phyloP scores from a whole-genome alignment of 352 stramenopile genomes.

The Pythium periplocum region DNA sequence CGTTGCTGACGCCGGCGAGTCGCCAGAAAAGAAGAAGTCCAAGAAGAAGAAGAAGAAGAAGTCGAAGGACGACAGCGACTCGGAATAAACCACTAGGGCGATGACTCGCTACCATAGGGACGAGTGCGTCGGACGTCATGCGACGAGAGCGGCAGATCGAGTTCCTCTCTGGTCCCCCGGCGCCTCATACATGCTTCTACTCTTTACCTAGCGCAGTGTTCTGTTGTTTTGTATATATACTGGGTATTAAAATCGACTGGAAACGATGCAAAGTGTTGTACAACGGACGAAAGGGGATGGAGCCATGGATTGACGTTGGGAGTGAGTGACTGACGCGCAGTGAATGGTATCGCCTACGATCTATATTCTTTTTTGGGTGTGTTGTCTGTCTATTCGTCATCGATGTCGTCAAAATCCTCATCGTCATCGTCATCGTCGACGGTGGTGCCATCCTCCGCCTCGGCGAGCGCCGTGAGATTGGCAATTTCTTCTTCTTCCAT shows the following conservation, averaged over 20 bases:
- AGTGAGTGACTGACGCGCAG: too few relatives aligned
- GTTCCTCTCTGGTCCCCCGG: neutral
- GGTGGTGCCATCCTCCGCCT: constrained; percentile 38
- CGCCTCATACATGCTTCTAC: neutral
- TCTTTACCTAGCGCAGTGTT: neutral
- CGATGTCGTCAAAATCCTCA: constrained; percentile 56
- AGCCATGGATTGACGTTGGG: too few relatives aligned
- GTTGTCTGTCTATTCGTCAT: constrained; percentile 36
- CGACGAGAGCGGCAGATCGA: too few relatives aligned
- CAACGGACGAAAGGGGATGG: too few relatives aligned
- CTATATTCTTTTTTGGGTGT: constrained; percentile 3
- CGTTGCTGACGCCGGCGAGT: constrained; percentile 44
- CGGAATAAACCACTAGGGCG: constrained; percentile 40
- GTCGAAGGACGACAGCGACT: constrained; percentile 60
- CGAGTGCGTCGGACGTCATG: too few relatives aligned
- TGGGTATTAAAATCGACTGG: constrained; percentile 3
- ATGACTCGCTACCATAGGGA: too few relatives aligned
- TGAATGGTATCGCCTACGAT: neutral
- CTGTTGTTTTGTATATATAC: constrained; percentile 14
- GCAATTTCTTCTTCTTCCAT: constrained; percentile 80
- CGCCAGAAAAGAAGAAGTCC: constrained; percentile 81
- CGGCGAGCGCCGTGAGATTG: constrained; percentile 45
- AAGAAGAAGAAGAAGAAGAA: constrained; percentile 90
- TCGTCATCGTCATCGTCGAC: constrained; percentile 59
- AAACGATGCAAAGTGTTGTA: too few relatives aligned